Base-by-base conservation (phyloP, 208 protist genomes). In the Trypanosoma mega region DNA sequence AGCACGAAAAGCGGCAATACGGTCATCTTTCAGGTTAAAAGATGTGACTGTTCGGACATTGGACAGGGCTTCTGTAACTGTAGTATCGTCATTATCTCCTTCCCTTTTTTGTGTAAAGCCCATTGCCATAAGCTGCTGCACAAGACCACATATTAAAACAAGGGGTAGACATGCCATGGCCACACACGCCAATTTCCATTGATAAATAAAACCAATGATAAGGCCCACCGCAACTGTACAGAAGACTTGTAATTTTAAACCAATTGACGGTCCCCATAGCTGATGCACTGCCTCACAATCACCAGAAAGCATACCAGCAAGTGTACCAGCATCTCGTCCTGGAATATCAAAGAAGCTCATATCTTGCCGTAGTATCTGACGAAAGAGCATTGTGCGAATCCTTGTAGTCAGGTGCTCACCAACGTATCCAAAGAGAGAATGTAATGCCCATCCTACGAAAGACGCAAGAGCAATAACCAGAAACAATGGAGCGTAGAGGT, bases 341-440 rank as follows among this genome's bases (percentile, higher is more conserved):
- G 77, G 80, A 39, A 72, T 86, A 59, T 94, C 87, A 50, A 92
- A 94, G 70, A 92, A 94, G 68, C 53, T 85, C 77, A 89, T 86
- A 62, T 94, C 87, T 57, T 94, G 87, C 2, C 82, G 76, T 9
- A 93, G 54, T 24, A 93, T 86, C 46, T 85, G 71, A n/a, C 55
- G 60, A 58, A 90, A 85, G 2, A 93, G 75, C 57, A 77, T 63
- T 3, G 73, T 68, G 47, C 85, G 82, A 16, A 93, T 60, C 47
- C 69, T 61, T 45, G 76, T 83, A 26, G 85, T 93, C 36, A 93
- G 53, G 52, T 77, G 68, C 64, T 90, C 77, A 8, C 85, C 85
- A 0, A 76, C 80, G 64, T 86, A 87, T 46, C 82, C 82, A 71
- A 85, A 90, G 65, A 89, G 81, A 34, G 46, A 65, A 37, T 87